Evolutionary conservation across 163 green algal genomes (phyloP), one percentile per base, ranked within the genome.

Genomic region (Scenedesmus sp.): DNA sequence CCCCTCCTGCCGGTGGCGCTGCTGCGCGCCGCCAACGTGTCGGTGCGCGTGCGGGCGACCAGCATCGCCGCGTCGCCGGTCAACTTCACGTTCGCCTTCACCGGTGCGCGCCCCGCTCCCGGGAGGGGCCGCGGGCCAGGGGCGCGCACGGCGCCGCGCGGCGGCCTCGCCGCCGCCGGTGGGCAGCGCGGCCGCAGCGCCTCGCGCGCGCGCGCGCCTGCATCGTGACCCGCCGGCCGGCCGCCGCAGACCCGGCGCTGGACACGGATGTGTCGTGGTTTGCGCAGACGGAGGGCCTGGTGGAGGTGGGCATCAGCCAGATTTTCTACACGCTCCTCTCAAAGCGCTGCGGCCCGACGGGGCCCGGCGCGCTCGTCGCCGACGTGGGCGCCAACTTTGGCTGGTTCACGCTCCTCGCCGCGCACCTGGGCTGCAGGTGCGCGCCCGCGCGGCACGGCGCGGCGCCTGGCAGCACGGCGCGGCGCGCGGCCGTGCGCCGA

Each of bases 181-280:
- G 47, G n/a, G n/a, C n/a, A n/a, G n/a, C n/a, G n/a, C n/a, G n/a
- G n/a, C n/a, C n/a, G n/a, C n/a, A n/a, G n/a, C n/a, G n/a, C n/a
- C n/a, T n/a, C n/a, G n/a, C n/a, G n/a, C n/a, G n/a, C n/a, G n/a
- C n/a, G n/a, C n/a, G n/a, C n/a, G n/a, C n/a, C n/a, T n/a, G n/a
- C n/a, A n/a, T n/a, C n/a, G n/a, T n/a, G n/a, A n/a, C 36, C 9
- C 24, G 47, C 50, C 36, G 26, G 13, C 18, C n/a, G 77, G 3
- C 62, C 80, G 15, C 72, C 78, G 0, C 24, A 34, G 3, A 94
- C 75, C 87, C 87, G 0, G 29, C 70, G 1, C 60, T 87, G 2
- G 91, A 95, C 67, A 60, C 87, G 33, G 89, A 93, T 47, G 85
- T 92, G 20, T 91, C 80, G n/a, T n/a, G n/a, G n/a, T n/a, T n/a